Evolutionary conservation across 805 yeast genomes (phyloP).

Genomic region (Saccharomycopsis sp.): DNA sequence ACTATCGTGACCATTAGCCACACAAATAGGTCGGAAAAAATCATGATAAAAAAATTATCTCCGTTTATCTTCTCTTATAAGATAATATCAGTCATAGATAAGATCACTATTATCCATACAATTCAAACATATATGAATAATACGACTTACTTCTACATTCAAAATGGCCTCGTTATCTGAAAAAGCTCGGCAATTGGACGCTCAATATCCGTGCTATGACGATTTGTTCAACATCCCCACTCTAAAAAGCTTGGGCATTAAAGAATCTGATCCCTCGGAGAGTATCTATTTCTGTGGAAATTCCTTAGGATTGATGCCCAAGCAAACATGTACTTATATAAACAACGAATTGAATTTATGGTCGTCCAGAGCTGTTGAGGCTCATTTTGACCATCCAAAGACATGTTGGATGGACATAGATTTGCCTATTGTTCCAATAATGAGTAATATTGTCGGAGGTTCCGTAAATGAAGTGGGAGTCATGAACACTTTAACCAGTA

Average conservation of each 20-base stretch:
- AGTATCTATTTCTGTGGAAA: conserved; percentile 80
- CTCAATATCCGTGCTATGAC: conserved; percentile 32
- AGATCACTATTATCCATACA: too few relatives aligned
- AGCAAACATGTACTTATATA: conserved; percentile 48
- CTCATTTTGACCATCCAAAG: conserved; percentile 70
- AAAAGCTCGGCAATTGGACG: conserved; percentile 18
- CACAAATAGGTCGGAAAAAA: too few relatives aligned
- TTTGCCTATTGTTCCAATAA: conserved; percentile 58
- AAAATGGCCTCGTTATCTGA: not conserved
- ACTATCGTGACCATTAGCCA: too few relatives aligned
- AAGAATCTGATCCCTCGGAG: conserved; percentile 20
- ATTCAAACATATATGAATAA: too few relatives aligned
- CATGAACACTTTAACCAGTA: conserved; percentile 81
- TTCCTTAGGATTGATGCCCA: conserved; percentile 90
- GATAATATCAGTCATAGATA: too few relatives aligned
- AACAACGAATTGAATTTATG: conserved; percentile 72
- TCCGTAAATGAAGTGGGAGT: conserved; percentile 69
- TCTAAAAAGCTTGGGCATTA: conserved; percentile 49
- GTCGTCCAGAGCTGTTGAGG: conserved; percentile 73
- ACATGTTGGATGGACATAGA: conserved; percentile 85
- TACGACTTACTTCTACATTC: not conserved
- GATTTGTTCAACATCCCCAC: conserved; percentile 64
- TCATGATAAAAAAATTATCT: too few relatives aligned
- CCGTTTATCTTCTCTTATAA: too few relatives aligned
- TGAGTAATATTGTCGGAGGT: conserved; percentile 78